phyloP scores from a whole-genome alignment of 192 early-diverging fungal genomes.

The Umbelopsis sp. region DNA sequence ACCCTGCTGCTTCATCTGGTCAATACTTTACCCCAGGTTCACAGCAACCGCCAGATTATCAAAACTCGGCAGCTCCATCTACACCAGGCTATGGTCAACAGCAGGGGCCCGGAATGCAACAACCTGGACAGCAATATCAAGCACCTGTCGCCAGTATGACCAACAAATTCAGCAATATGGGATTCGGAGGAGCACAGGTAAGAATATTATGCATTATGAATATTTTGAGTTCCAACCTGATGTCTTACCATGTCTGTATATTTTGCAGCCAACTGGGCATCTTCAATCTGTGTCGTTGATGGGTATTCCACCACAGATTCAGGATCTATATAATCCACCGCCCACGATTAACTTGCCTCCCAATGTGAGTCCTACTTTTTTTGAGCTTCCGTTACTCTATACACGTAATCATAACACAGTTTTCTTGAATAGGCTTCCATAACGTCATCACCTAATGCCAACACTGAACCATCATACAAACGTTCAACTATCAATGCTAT shows the following conservation, averaged over 20 bases:
- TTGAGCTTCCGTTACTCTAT: background rate
- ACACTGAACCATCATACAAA: conserved; percentile 81
- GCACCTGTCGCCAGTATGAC: conserved; percentile 24
- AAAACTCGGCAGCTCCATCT: conserved; percentile 29
- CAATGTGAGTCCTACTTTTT: conserved; percentile 40
- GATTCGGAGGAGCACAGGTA: conserved; percentile 23
- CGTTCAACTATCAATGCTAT: conserved; percentile 89
- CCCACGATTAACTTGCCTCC: conserved; percentile 53
- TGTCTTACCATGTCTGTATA: conserved; percentile 27
- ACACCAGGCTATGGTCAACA: conserved; percentile 25
- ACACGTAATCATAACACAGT: background rate
- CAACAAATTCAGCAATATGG: conserved; percentile 43
- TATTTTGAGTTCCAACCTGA: conserved; percentile 30
- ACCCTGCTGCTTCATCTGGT: conserved; percentile 20
- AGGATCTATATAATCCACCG: conserved; percentile 43
- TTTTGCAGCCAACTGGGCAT: conserved; percentile 21
- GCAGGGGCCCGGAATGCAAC: background rate
- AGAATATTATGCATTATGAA: conserved; percentile 23
- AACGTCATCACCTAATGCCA: conserved; percentile 56
- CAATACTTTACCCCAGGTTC: conserved; percentile 28
- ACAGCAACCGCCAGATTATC: conserved; percentile 38
- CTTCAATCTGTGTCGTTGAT: conserved; percentile 50
- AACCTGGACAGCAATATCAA: conserved; percentile 12
- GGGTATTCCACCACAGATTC: conserved; percentile 50
- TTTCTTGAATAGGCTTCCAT: conserved; percentile 40